Base-by-base conservation (phyloP, 2,329 filamentous ascomycete genomes). In the Arthroderma sp. region DNA sequence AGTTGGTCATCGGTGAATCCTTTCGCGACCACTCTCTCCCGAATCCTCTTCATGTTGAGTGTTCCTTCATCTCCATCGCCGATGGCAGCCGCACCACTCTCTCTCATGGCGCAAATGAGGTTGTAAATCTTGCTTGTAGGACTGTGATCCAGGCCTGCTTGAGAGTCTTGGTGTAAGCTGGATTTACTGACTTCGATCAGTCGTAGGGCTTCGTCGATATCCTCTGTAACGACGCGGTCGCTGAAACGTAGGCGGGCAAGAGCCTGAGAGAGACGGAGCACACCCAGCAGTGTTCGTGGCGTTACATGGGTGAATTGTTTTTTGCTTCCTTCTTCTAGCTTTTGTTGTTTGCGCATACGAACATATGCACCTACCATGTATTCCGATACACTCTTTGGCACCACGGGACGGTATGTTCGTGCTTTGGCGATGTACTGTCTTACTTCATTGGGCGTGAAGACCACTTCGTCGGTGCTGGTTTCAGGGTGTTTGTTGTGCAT, bases 281-380 rank as follows among this genome's bases (percentile, higher is more conserved):
- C 84, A 68, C 91, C 93, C 3, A 98, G 83, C 13, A 98, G 80
- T 0, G 93, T 97, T 79, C 93, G 88, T 0, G 91, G 87, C 1
- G 91, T 95, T 17, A 91, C 95, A 74, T 98, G 89, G 1, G 88
- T 87, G 71, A 97, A 97, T 65, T 91, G 88, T 73, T 91, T 88
- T 75, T 91, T 91, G 68, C 83, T 85, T 71, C 86, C 87, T 75
- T 97, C 93, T 61, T 95, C 91, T 58, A 87, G 84, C 71, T 91
- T 90, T 72, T 96, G 90, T 67, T 91, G 83, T 66, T 95, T 89
- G 56, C 93, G 86, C 79, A 98, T 86, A 60, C 88, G 87, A 33
- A 98, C 93, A 69, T 98, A 98, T 0, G 91, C 94, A 69, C 91
- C 93, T 56, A 95, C 87, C 78, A 98, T 89, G 76, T 98, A 98